Conservation (phyloP, 129 eudicot genomes). For the Apium graveolens region DNA sequence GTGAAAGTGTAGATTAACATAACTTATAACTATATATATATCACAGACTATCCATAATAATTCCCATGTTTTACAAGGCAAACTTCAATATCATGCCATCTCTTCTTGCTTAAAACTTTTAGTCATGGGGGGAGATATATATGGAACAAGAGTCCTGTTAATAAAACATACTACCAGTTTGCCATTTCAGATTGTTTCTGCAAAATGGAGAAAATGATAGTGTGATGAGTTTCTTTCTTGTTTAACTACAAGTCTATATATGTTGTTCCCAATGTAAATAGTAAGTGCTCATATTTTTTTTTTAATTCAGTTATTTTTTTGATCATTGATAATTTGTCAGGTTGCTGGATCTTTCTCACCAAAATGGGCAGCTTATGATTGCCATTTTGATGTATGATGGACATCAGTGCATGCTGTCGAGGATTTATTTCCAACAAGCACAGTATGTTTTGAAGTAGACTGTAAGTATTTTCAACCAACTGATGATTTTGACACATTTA, state of each 20-base stretch:
- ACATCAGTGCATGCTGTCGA: not conserved
- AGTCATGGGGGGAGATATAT: too few species aligned
- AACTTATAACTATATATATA: not conserved
- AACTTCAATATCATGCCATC: too few species aligned
- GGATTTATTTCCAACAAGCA: not conserved
- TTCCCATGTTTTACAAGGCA: too few species aligned
- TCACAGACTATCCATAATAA: not conserved
- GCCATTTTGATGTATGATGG: not conserved
- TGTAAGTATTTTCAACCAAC: constrained; percentile 9
- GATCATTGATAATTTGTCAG: not conserved
- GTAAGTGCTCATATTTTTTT: not conserved
- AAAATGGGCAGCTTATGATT: not conserved
- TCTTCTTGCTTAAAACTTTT: too few species aligned
- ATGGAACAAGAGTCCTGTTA: too few species aligned
- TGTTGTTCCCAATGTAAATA: too few species aligned
- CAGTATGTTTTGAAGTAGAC: constrained; percentile 4
- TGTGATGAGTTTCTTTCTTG: too few species aligned
- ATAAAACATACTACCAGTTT: too few species aligned
- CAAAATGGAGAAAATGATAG: too few species aligned
- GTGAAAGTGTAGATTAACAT: not conserved
- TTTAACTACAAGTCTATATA: too few species aligned
- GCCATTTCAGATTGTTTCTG: too few species aligned
- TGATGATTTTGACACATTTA: constrained; percentile 7
- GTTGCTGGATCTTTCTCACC: not conserved
- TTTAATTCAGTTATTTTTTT: not conserved